These are phyloP conservation scores for Cymbidium sinense DNA, from an alignment of 106 monocot species.

Conservation along the genomic window DNA sequence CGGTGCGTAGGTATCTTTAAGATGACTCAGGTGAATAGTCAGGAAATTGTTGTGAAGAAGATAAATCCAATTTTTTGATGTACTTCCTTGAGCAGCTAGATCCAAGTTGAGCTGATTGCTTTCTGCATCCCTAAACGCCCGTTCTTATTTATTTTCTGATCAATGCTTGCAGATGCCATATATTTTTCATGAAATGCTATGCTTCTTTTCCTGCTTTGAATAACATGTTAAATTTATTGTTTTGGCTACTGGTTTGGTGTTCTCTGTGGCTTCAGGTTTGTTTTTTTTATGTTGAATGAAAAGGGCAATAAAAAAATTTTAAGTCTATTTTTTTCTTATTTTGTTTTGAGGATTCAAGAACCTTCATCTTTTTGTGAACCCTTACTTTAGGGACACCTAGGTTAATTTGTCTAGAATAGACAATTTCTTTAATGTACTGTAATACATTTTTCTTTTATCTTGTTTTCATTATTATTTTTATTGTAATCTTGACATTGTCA, in stretches of 20 bases:
- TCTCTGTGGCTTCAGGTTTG: not conserved
- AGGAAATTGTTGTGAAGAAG: not conserved
- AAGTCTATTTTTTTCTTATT: not conserved
- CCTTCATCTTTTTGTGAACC: not conserved
- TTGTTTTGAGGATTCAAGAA: not conserved
- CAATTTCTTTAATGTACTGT: not conserved
- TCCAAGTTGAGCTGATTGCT: not conserved
- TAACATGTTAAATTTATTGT: not conserved
- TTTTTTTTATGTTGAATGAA: not conserved
- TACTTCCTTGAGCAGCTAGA: no score
- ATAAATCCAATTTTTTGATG: no score
- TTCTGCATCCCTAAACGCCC: not conserved
- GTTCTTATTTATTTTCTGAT: not conserved
- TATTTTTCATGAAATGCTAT: not conserved
- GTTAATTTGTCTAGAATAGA: not conserved
- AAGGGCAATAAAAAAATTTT: no score
- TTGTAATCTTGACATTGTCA: not conserved
- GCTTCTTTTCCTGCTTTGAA: not conserved
- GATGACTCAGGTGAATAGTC: not conserved
- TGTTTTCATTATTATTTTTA: not conserved
- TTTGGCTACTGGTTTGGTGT: not conserved
- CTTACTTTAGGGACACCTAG: not conserved
- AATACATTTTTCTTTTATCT: not conserved
- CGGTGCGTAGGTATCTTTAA: not conserved
- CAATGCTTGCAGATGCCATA: not conserved